Conservation (phyloP, 78 protist species). For the Pelomyxa schiedti region DNA sequence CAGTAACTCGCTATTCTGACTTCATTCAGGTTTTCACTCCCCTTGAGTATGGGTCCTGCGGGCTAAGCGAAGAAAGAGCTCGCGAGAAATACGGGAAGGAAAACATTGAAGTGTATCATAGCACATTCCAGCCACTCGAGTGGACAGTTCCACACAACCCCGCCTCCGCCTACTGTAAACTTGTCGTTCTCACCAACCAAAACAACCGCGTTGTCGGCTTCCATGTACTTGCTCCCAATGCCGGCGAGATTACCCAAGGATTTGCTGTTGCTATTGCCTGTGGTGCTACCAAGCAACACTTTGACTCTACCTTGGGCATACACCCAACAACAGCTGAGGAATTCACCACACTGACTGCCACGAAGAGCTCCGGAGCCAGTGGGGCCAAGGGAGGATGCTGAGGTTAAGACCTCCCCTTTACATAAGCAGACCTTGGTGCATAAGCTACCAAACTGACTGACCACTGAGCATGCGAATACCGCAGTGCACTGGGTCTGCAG, state of each 20-base stretch:
- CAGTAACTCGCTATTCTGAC: neutral
- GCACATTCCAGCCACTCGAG: slow-evolving; percentile 59
- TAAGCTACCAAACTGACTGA: too few relatives aligned
- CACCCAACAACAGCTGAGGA: slow-evolving; percentile 86
- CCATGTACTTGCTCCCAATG: slow-evolving; percentile 79
- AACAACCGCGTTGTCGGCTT: slow-evolving; percentile 67
- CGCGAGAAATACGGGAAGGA: slow-evolving; percentile 48
- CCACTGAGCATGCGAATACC: too few relatives aligned
- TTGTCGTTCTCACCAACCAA: slow-evolving; percentile 26
- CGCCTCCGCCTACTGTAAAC: slow-evolving; percentile 54
- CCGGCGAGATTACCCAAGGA: slow-evolving; percentile 88
- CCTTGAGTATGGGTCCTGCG: slow-evolving; percentile 79
- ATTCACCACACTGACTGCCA: slow-evolving; percentile 49
- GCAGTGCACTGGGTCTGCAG: too few relatives aligned
- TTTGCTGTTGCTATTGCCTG: slow-evolving; percentile 9
- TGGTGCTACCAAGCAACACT: slow-evolving; percentile 64
- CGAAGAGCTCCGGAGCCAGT: slow-evolving; percentile 43
- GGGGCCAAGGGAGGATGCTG: slow-evolving; percentile 70
- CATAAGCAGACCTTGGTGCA: too few relatives aligned
- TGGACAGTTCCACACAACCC: slow-evolving; percentile 43
- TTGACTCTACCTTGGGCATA: slow-evolving; percentile 84
- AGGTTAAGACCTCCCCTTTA: slow-evolving; percentile 42
- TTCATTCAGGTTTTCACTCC: slow-evolving; percentile 96
- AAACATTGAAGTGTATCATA: slow-evolving; percentile 61
- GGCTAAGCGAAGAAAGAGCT: slow-evolving; percentile 80